phyloP scores from a whole-genome alignment of 2,329 filamentous ascomycete genomes.

The Eutypa lata region DNA sequence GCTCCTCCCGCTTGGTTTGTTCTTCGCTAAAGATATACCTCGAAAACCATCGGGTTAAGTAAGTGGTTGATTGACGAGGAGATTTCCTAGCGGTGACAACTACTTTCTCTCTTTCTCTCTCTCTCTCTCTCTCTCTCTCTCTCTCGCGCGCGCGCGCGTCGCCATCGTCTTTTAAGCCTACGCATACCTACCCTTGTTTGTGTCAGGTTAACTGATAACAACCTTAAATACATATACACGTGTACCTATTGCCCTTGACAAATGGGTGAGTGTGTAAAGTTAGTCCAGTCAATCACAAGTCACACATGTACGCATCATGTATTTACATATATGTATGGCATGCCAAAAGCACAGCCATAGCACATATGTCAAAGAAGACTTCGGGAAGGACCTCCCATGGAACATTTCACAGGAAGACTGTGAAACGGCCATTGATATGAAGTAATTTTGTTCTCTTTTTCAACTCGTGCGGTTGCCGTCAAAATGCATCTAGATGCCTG shows the following conservation, averaged over 20 bases:
- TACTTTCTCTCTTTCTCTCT: no score
- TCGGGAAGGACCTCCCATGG: slow-evolving; percentile 75
- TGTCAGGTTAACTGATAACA: no score
- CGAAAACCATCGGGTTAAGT: slow-evolving; percentile 75
- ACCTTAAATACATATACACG: background rate
- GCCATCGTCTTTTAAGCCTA: no score
- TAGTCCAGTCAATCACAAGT: background rate
- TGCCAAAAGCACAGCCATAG: slow-evolving; percentile 8
- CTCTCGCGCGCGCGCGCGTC: no score
- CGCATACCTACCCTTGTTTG: no score
- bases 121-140: no score
- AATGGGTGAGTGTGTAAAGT: background rate
- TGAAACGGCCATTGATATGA: slow-evolving; percentile 73
- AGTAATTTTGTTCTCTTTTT: slow-evolving; percentile 40
- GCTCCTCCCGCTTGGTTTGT: slow-evolving; percentile 50
- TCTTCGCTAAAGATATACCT: slow-evolving; percentile 96
- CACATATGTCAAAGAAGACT: slow-evolving; percentile 37
- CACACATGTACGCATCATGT: background rate
- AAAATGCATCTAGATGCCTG: slow-evolving; percentile 29
- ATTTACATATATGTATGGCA: slow-evolving; percentile 16
- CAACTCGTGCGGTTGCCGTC: slow-evolving; percentile 27
- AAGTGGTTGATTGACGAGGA: slow-evolving; percentile 75
- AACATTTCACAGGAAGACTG: slow-evolving; percentile 62
- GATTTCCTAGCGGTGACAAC: slow-evolving; percentile 71
- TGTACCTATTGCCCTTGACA: no score